These are phyloP conservation scores for Guyanaporus albipodus DNA, from an alignment of 768 basidiomycete genomes.

Conservation along the genomic window DNA sequence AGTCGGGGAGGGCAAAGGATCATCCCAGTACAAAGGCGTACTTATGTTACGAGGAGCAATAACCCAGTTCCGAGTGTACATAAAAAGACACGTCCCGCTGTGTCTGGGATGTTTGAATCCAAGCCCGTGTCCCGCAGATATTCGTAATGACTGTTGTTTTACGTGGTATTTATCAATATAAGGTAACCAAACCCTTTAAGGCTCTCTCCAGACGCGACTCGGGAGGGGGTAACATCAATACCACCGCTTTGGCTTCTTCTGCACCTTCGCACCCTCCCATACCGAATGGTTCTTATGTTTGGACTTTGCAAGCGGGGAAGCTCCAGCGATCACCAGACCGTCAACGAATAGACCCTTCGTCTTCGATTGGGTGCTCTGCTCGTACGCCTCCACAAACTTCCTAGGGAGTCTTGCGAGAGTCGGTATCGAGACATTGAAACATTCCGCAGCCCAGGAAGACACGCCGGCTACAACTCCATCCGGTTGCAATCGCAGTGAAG, in stretches of 20 bases:
- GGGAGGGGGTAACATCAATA: conserved; percentile 11
- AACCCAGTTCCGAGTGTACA: neutral
- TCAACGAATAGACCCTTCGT: conserved; percentile 25
- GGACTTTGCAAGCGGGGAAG: conserved; percentile 17
- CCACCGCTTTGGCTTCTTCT: conserved; percentile 17
- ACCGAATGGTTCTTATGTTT: conserved; percentile 24
- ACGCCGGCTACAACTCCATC: conserved; percentile 50
- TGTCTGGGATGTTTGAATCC: neutral
- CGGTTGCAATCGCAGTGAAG: conserved; percentile 44
- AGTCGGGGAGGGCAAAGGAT: neutral
- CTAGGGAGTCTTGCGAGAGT: conserved; percentile 17
- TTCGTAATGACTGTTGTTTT: neutral
- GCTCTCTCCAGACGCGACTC: too few species aligned
- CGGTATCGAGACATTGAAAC: conserved; percentile 20
- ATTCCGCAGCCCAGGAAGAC: conserved; percentile 51
- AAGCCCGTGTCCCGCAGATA: neutral
- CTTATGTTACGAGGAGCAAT: neutral
- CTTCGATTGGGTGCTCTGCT: conserved; percentile 5
- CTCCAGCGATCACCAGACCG: conserved; percentile 11
- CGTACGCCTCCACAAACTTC: conserved; percentile 21
- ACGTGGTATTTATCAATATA: too few species aligned
- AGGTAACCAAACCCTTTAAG: too few species aligned
- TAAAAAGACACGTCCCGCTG: neutral
- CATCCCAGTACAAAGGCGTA: neutral
- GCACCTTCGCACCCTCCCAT: conserved; percentile 19